Evolutionary conservation across 768 basidiomycete genomes (phyloP).

Genomic region (Lentinula detonsa): DNA sequence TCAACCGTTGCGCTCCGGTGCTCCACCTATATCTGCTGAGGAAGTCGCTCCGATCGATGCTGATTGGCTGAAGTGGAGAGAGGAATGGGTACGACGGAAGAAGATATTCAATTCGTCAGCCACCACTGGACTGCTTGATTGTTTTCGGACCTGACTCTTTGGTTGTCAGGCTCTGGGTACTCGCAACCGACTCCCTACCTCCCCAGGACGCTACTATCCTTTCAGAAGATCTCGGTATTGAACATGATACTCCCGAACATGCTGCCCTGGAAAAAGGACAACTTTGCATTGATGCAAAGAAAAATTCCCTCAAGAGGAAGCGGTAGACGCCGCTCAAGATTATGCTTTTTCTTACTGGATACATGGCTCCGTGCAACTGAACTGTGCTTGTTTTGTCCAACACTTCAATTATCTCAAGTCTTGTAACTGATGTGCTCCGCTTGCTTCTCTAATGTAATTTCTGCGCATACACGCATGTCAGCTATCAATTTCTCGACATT

Average conservation of each 20-base stretch:
- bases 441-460: background rate
- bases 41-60: constrained; percentile 63
- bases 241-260: constrained; percentile 72
- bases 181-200: constrained; percentile 60
- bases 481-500: too few relatives aligned
- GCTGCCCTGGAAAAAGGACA: constrained; percentile 53
- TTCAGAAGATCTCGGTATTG: constrained; percentile 78
- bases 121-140: background rate
- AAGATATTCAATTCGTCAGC: constrained; percentile 75
- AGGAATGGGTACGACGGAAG: constrained; percentile 72
- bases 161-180: constrained; percentile 60
- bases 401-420: background rate
- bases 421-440: background rate
- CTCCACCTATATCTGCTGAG: constrained; percentile 60
- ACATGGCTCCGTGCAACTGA: background rate
- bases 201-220: constrained; percentile 61
- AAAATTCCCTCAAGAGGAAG: constrained; percentile 45
- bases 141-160: background rate
- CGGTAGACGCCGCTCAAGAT: constrained; percentile 19
- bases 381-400: background rate
- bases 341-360: background rate
- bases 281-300: constrained; percentile 39
- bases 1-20: constrained; percentile 60
- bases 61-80: constrained; percentile 77
- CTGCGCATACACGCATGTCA: background rate